A percentile compares a stretch with the other conserved stretches of the same genome.
phyloP scores from a whole-genome alignment of 169 alveolate species.

The Eimeria falciformis region DNA sequence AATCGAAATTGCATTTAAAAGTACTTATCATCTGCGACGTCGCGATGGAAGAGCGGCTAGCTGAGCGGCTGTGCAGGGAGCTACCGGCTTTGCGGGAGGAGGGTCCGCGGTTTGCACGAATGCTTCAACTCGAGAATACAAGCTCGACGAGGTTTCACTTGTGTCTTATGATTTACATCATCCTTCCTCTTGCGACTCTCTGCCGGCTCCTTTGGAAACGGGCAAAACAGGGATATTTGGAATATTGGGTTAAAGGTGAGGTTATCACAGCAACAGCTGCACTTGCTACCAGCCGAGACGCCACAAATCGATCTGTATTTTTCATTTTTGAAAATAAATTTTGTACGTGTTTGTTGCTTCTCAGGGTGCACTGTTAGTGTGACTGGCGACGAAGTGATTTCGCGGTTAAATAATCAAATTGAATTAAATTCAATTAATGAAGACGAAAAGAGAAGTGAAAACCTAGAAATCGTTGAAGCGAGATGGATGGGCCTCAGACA shows the following conservation, averaged over 20 bases:
- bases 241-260: conserved; percentile 23
- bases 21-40: conserved; percentile 5
- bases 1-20: not conserved
- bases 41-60: conserved; percentile 18
- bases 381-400: conserved; percentile 12
- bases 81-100: not conserved
- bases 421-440: not conserved
- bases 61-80: not conserved
- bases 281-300: too few relatives aligned
- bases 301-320: not conserved
- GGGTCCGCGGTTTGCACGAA: not conserved
- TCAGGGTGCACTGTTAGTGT: conserved; percentile 38
- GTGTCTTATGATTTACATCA: not conserved
- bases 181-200: not conserved
- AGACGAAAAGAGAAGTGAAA: not conserved
- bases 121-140: not conserved
- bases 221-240: not conserved
- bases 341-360: not conserved
- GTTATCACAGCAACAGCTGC: too few relatives aligned
- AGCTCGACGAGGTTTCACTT: conserved; percentile 18
- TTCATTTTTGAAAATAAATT: not conserved
- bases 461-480: conserved; percentile 4
- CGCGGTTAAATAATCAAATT: not conserved
- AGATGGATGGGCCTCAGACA: conserved; percentile 40
- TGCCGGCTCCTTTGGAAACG: not conserved